A percentile compares a stretch with the other conserved stretches of the same genome.
phyloP scores from a whole-genome alignment of 2,329 filamentous ascomycete genomes.

The Mycosphaerelloides madeirae region DNA sequence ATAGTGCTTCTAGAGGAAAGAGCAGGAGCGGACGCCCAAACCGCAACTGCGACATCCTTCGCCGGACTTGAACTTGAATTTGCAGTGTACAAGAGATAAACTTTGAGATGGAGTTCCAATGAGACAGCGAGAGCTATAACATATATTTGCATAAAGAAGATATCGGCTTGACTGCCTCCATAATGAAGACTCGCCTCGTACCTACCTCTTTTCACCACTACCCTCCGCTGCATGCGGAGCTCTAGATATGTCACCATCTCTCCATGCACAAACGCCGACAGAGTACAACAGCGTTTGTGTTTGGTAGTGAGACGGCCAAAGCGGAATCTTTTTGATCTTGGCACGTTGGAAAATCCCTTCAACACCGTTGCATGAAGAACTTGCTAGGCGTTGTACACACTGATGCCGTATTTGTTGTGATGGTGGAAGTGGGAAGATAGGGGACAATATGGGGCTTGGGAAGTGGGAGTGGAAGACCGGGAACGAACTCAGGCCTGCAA shows the following conservation, averaged over 20 bases:
- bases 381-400: slow-evolving; percentile 65
- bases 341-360: slow-evolving; percentile 64
- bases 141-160: too few relatives aligned
- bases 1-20: neutral
- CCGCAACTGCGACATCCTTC: neutral
- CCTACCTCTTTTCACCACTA: too few relatives aligned
- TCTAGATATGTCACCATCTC: slow-evolving; percentile 51
- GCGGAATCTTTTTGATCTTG: slow-evolving; percentile 47
- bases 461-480: slow-evolving; percentile 6
- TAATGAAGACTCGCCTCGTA: too few relatives aligned
- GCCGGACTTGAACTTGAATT: too few relatives aligned
- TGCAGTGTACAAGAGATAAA: too few relatives aligned
- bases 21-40: neutral
- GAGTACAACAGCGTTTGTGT: slow-evolving; percentile 49
- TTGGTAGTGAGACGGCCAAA: slow-evolving; percentile 58
- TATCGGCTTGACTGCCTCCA: too few relatives aligned
- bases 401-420: slow-evolving; percentile 48
- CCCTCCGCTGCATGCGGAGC: too few relatives aligned
- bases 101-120: too few relatives aligned
- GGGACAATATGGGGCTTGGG: neutral
- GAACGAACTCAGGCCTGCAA: slow-evolving; percentile 19
- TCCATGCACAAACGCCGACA: slow-evolving; percentile 60
- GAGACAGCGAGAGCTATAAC: too few relatives aligned
- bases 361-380: slow-evolving; percentile 55
- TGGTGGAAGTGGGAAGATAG: slow-evolving; percentile 1